Percentiles rank a stretch among this genome's conserved stretches.
These are phyloP conservation scores for Coniochaeta sp. DNA, from an alignment of 2,329 filamentous ascomycete genomes.

Conservation along the genomic window DNA sequence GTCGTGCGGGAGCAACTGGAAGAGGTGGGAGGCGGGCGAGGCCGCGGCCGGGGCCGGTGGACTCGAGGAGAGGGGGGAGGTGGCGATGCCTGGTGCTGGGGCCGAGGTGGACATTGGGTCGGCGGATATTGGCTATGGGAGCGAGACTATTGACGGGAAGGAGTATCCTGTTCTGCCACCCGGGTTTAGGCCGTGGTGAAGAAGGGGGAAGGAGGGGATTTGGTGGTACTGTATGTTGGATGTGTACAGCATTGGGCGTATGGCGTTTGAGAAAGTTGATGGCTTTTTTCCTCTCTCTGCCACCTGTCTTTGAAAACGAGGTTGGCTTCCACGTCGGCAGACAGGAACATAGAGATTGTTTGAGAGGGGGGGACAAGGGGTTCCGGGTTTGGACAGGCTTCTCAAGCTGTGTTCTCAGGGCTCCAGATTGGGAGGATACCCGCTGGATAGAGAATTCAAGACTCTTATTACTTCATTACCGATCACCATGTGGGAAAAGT, in stretches of 20 bases:
- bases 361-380: not conserved
- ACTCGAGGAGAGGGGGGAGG: conserved; percentile 8
- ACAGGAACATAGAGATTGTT: not conserved
- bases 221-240: not conserved
- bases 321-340: not conserved
- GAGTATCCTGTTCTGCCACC: conserved; percentile 31
- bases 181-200: conserved; percentile 24
- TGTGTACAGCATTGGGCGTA: not conserved
- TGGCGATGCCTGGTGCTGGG: conserved; percentile 8
- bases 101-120: conserved; percentile 6
- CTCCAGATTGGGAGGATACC: not conserved
- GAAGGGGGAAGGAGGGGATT: not conserved
- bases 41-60: conserved; percentile 3
- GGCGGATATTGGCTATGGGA: conserved; percentile 24
- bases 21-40: conserved; percentile 21
- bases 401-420: not conserved
- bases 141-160: conserved; percentile 30
- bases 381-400: not conserved
- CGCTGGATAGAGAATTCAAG: not conserved
- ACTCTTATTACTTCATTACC: not conserved
- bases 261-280: not conserved
- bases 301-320: not conserved
- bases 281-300: not conserved
- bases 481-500: not conserved
- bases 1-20: conserved; percentile 36